Evolutionary conservation across 805 yeast species (phyloP).

Genomic region (Yamadazyma nakazawae): DNA sequence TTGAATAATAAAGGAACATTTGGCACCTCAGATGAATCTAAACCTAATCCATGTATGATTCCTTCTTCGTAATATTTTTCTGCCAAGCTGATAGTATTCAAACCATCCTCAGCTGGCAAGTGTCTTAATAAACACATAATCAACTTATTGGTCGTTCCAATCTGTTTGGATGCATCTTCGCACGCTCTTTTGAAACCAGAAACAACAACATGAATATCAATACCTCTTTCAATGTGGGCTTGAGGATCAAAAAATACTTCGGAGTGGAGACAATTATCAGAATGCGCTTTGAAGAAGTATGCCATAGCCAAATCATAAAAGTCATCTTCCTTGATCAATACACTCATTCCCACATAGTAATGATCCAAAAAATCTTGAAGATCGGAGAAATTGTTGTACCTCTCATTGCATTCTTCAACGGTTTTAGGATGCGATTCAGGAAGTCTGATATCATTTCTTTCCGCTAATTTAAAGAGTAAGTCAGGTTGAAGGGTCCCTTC

Average conservation of each 20-base stretch:
- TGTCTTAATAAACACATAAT: constrained; percentile 85
- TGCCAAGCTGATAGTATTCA: constrained; percentile 55
- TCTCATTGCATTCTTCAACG: constrained; percentile 52
- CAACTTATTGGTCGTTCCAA: constrained; percentile 64
- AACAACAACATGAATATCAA: constrained; percentile 57
- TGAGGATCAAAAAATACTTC: constrained; percentile 86
- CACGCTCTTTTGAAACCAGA: constrained; percentile 68
- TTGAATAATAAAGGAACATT: constrained; percentile 70
- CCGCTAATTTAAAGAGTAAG: constrained; percentile 63
- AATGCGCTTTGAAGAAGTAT: constrained; percentile 57
- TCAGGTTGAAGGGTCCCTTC: constrained; percentile 84
- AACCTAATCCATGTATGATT: constrained; percentile 70
- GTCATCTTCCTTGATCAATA: constrained; percentile 65
- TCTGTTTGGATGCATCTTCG: constrained; percentile 53
- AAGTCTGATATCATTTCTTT: constrained; percentile 56
- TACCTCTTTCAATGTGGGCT: constrained; percentile 70
- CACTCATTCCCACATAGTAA: constrained; percentile 79
- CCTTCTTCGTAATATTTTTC: constrained; percentile 51
- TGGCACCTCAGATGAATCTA: constrained; percentile 76
- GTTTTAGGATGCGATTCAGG: constrained; percentile 64
- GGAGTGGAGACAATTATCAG: constrained; percentile 63
- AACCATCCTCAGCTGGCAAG: constrained; percentile 57
- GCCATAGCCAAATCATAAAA: constrained; percentile 76
- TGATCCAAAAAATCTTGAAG: constrained; percentile 76
- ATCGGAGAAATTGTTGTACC: constrained; percentile 62